A percentile compares a stretch with the other conserved stretches of the same genome.
These are phyloP conservation scores for Metschnikowia vanudenii DNA, from an alignment of 805 yeast species.

Conservation along the genomic window DNA sequence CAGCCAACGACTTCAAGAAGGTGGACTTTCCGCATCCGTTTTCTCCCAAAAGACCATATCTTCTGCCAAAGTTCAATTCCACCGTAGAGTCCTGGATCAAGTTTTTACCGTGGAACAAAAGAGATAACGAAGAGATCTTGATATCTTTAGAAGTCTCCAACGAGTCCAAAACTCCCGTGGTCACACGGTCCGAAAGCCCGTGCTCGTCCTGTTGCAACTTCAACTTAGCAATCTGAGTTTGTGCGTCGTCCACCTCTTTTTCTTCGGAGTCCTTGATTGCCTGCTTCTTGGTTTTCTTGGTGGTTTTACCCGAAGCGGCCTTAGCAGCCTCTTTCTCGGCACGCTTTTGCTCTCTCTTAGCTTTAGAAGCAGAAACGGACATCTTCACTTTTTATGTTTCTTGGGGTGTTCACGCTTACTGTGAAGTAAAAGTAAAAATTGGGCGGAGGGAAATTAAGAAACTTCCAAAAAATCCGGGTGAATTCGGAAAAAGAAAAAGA, in stretches of 20 bases:
- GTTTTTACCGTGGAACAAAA: constrained; percentile 96
- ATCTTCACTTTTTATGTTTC: constrained; percentile 14
- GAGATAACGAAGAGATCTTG: constrained; percentile 84
- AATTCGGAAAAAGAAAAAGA: too few species aligned
- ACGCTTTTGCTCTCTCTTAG: constrained; percentile 97
- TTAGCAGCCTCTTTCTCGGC: constrained; percentile 53
- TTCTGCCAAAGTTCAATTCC: constrained; percentile 95
- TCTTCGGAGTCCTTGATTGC: constrained; percentile 51
- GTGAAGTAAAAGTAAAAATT: too few species aligned
- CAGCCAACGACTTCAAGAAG: constrained; percentile 87
- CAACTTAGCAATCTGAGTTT: constrained; percentile 76
- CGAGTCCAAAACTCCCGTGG: constrained; percentile 94
- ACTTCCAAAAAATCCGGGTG: too few species aligned
- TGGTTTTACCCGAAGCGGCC: constrained; percentile 66
- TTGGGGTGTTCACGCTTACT: too few species aligned
- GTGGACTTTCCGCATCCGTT: constrained; percentile 99
- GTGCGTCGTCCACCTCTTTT: constrained; percentile 57
- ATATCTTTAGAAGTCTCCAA: constrained; percentile 90
- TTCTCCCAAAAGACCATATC: constrained; percentile 96
- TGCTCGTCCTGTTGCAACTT: constrained; percentile 91
- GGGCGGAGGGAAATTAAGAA: too few species aligned
- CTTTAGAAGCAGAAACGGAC: constrained; percentile 87
- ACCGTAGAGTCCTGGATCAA: constrained; percentile 86
- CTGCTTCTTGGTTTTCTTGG: constrained; percentile 63
- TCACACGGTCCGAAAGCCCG: constrained; percentile 95